Evolutionary conservation across 805 yeast species (phyloP), one percentile per base, ranked within the genome.

Genomic region (Yamadazyma takamatsuzukensis): DNA sequence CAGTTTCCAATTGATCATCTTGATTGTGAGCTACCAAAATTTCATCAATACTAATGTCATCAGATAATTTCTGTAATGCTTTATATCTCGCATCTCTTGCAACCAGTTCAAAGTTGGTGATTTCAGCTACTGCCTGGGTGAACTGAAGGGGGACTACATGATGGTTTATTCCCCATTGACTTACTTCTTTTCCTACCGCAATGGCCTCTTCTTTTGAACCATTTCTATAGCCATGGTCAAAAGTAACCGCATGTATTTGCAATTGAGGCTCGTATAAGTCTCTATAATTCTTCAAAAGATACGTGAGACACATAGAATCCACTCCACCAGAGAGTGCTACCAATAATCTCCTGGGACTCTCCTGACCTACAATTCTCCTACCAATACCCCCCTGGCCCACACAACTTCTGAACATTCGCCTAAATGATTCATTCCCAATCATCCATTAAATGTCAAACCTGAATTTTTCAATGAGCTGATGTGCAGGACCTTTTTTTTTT

Each of bases 301-400:
- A 69, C 0, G 83, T 65, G 27, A 84, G 52, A 10, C 83, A 78
- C 77, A 83, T 78, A 1, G 93, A 83, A 49, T 84, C 94, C 0
- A 80, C 87, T 1, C 94, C 94, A 1, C 95, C 95, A 11, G 87
- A 78, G 1, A 84, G 68, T 0, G 88, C 87, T 12, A 84, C 53
- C 4, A 66, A 74, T 0, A 76, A 36, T 18, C 40, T 49, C 5
- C 33, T 25, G 4, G 70, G 72, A 5, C 45, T 32, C 6, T 40
- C 21, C 21, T 19, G 21, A 7, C 10, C 21, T 19, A 7, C 21
- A 8, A 7, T 19, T 19, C 21, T 11, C 11, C 10, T 11, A 10
- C 21, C 11, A 7, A 7, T 19, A 7, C 11, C 19, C 3, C 33
- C 30, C 3, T 15, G 13, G 17, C 14, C 21, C 21, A 29, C 22